These are phyloP conservation scores for Pseudohyphozyma bogoriensis DNA, from an alignment of 768 basidiomycete genomes.

Conservation along the genomic window DNA sequence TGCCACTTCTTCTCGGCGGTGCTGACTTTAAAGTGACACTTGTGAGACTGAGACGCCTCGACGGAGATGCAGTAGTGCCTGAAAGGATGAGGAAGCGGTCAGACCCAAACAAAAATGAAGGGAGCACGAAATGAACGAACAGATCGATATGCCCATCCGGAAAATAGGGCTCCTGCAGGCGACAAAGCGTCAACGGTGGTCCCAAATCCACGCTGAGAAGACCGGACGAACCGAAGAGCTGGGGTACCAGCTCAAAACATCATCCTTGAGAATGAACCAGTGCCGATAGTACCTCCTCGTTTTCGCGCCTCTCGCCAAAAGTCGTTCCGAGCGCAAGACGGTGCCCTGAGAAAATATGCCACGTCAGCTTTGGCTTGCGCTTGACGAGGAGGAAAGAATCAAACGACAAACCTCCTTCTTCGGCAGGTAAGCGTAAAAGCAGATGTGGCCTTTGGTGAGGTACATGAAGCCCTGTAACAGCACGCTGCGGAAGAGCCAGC, in stretches of 20 bases:
- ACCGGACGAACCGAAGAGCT: slow-evolving; percentile 72
- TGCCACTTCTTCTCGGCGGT: slow-evolving; percentile 68
- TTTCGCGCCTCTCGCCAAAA: slow-evolving; percentile 75
- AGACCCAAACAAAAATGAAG: not conserved
- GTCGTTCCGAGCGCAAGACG: slow-evolving; percentile 79
- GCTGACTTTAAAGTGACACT: slow-evolving; percentile 64
- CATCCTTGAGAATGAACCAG: slow-evolving; percentile 95
- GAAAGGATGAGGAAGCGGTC: not conserved
- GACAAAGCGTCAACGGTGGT: not conserved
- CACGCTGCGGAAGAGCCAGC: slow-evolving; percentile 38
- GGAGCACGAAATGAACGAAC: not conserved
- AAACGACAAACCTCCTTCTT: slow-evolving; percentile 36
- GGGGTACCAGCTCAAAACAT: slow-evolving; percentile 92
- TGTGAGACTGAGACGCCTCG: slow-evolving; percentile 56
- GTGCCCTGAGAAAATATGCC: slow-evolving; percentile 54
- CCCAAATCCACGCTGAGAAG: not conserved
- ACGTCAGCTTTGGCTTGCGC: slow-evolving; percentile 47
- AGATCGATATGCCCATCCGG: slow-evolving; percentile 92
- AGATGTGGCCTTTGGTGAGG: slow-evolving; percentile 80
- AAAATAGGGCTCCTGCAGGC: slow-evolving; percentile 83
- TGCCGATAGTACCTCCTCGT: slow-evolving; percentile 84
- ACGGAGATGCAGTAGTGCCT: slow-evolving; percentile 78
- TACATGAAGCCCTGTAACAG: slow-evolving; percentile 98
- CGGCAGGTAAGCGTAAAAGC: slow-evolving; percentile 53
- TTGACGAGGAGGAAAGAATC: slow-evolving; percentile 80